Conservation (phyloP, 306 rosid species). For the Luffa acutangula region DNA sequence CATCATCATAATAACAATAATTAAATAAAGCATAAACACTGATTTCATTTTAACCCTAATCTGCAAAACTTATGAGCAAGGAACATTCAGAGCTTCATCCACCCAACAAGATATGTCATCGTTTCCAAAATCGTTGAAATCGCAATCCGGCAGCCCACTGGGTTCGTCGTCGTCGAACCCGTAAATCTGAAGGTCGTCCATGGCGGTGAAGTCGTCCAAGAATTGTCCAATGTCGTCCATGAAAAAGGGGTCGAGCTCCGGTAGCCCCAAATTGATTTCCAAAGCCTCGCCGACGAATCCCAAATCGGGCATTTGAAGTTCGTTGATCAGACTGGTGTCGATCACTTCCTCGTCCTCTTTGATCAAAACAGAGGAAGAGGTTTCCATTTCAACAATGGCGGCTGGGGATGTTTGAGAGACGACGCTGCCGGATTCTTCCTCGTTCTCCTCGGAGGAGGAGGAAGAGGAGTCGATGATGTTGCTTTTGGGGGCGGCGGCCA, state of each 20-base stretch:
- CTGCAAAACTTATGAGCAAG: constrained; percentile 60
- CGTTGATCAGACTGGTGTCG: constrained; percentile 25
- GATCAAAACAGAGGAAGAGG: constrained; percentile 23
- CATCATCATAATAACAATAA: neutral
- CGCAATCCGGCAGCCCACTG: constrained; percentile 57
- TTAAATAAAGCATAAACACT: neutral
- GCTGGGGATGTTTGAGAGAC: constrained; percentile 42
- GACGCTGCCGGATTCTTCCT: constrained; percentile 23
- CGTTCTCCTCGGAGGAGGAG: constrained; percentile 13
- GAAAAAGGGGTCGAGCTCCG: constrained; percentile 25
- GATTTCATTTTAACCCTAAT: neutral
- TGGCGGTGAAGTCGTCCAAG: constrained; percentile 27
- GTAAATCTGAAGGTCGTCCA: constrained; percentile 27
- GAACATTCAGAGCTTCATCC: constrained; percentile 51
- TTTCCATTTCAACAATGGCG: constrained; percentile 42
- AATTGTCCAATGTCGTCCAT: constrained; percentile 27
- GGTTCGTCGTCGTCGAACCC: constrained; percentile 44
- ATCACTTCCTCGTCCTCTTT: constrained; percentile 11
- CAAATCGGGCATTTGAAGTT: constrained; percentile 36
- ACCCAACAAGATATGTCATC: constrained; percentile 70
- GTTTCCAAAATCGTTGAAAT: constrained; percentile 46
- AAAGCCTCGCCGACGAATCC: constrained; percentile 19
- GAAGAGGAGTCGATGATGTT: neutral
- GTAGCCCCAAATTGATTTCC: constrained; percentile 19
- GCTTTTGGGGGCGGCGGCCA: constrained; percentile 18